Evolutionary conservation across 2,329 filamentous ascomycete species (phyloP).

Genomic region (Arthroderma sp.): DNA sequence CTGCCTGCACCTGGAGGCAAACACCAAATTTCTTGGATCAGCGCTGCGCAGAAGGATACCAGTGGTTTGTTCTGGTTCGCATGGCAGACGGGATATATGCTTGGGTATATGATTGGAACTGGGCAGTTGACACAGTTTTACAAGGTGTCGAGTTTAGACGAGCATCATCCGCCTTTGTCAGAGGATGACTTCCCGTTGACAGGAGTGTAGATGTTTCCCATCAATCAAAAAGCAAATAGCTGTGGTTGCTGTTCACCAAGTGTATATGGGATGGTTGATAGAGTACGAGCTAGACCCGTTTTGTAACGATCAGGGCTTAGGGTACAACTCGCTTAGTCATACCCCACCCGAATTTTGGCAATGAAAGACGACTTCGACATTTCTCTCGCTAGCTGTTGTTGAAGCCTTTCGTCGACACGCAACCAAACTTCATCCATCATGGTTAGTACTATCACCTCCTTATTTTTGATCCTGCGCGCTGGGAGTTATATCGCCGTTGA

Average conservation of each 20-base stretch:
- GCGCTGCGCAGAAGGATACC: background rate
- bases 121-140: constrained; percentile 6
- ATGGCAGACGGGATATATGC: constrained; percentile 7
- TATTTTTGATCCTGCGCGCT: background rate
- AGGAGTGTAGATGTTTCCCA: background rate
- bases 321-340: constrained; percentile 22
- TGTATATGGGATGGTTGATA: too few relatives aligned
- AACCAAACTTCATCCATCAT: constrained; percentile 25
- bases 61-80: constrained; percentile 10
- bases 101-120: constrained; percentile 6
- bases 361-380: constrained; percentile 11
- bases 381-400: constrained; percentile 17
- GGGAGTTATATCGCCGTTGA: too few relatives aligned
- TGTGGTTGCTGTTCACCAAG: background rate
- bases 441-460: constrained; percentile 16
- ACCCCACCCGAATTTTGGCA: constrained; percentile 20
- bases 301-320: constrained; percentile 21
- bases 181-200: constrained; percentile 5
- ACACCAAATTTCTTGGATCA: constrained; percentile 7
- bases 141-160: constrained; percentile 5
- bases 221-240: background rate
- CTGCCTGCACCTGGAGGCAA: constrained; percentile 6
- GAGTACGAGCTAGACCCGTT: too few relatives aligned
- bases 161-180: constrained; percentile 3
- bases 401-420: constrained; percentile 21